Conservation (phyloP, 2,329 filamentous ascomycete species). For the Fusarium sp. region DNA sequence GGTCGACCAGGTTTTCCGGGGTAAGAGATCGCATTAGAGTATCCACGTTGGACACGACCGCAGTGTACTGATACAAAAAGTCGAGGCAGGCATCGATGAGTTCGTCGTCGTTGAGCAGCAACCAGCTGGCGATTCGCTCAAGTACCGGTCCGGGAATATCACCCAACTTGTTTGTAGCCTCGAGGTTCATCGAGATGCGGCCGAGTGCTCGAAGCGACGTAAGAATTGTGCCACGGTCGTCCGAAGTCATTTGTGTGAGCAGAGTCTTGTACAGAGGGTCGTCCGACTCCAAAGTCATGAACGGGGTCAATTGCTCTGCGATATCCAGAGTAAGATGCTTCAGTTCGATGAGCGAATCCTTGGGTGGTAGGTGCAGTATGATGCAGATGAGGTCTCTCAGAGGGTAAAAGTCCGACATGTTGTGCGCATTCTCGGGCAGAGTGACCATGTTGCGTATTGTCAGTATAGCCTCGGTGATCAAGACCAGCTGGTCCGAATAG, state of each 20-base stretch:
- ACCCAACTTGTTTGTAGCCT: conserved; percentile 81
- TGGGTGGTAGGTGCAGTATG: conserved; percentile 79
- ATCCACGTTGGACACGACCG: conserved; percentile 85
- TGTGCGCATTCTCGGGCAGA: conserved; percentile 86
- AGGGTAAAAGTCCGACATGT: conserved; percentile 79
- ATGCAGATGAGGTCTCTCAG: conserved; percentile 88
- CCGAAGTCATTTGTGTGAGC: conserved; percentile 71
- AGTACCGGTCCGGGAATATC: conserved; percentile 75
- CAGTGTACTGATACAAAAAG: conserved; percentile 96
- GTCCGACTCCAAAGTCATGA: conserved; percentile 75
- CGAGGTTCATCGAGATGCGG: conserved; percentile 88
- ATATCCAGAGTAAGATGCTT: conserved; percentile 94
- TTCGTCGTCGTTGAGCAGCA: conserved; percentile 89
- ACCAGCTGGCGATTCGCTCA: conserved; percentile 77
- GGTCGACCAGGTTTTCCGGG: conserved; percentile 77
- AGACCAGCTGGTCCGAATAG: conserved; percentile 77
- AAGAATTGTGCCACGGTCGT: conserved; percentile 85
- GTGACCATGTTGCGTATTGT: conserved; percentile 98
- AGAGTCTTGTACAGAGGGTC: conserved; percentile 86
- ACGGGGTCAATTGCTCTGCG: conserved; percentile 89
- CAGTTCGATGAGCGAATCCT: conserved; percentile 81
- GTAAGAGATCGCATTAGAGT: conserved; percentile 72
- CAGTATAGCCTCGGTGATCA: conserved; percentile 86
- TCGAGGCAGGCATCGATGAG: conserved; percentile 89
- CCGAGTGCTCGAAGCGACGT: conserved; percentile 84